Conservation (phyloP, 441 rosid species). For the Jatropha podagrica region DNA sequence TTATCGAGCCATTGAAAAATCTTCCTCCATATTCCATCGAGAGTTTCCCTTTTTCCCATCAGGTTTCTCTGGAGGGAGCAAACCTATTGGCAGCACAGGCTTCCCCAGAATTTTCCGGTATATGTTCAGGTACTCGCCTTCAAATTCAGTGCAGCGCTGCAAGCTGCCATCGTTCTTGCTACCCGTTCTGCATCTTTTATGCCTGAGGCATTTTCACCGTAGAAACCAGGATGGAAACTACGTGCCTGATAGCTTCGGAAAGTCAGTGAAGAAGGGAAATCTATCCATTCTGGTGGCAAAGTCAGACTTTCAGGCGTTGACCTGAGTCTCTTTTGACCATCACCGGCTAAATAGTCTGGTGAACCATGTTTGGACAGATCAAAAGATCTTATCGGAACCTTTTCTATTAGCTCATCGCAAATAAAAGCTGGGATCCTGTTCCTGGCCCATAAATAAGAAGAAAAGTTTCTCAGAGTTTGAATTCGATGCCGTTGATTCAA, state of each 20-base stretch:
- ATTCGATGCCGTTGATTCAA: too few species aligned
- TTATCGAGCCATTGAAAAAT: conserved; percentile 29
- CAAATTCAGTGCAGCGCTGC: conserved; percentile 30
- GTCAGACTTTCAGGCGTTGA: conserved; percentile 21
- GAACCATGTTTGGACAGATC: not conserved
- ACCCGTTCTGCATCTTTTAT: conserved; percentile 15
- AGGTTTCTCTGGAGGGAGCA: conserved; percentile 26
- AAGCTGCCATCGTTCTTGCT: conserved; percentile 1
- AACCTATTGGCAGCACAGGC: conserved; percentile 31
- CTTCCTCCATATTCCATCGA: conserved; percentile 7
- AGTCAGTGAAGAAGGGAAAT: conserved; percentile 29
- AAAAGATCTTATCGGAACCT: too few species aligned
- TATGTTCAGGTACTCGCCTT: conserved; percentile 28
- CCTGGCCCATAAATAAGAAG: too few species aligned
- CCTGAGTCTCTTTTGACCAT: conserved; percentile 1
- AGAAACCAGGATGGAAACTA: not conserved
- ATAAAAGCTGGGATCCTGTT: too few species aligned
- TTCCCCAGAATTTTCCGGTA: not conserved
- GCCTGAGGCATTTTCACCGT: conserved; percentile 26
- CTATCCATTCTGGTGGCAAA: conserved; percentile 27
- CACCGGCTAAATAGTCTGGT: conserved; percentile 11
- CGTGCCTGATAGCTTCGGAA: conserved; percentile 15
- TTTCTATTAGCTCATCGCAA: too few species aligned
- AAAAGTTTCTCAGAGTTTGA: too few species aligned
- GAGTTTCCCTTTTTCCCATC: not conserved